A percentile compares a stretch with the other conserved stretches of the same genome.
These are phyloP conservation scores for Picochlorum sp. DNA, from an alignment of 139 green algal genomes.

Conservation along the genomic window DNA sequence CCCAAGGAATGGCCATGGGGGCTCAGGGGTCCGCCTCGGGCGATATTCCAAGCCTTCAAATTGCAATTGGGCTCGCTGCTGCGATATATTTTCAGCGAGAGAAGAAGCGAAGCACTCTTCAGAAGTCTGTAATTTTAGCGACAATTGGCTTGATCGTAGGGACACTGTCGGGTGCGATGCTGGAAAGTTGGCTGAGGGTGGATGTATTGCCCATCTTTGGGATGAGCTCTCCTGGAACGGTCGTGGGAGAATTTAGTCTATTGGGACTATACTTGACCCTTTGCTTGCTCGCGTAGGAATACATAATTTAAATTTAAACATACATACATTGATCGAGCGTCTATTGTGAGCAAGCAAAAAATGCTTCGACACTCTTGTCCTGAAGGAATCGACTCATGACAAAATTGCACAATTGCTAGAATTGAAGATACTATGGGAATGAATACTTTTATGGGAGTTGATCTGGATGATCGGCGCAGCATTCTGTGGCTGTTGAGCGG, in stretches of 20 bases:
- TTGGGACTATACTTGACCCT: conserved; percentile 4
- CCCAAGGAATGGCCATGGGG: conserved; percentile 30
- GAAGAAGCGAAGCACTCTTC: conserved; percentile 55
- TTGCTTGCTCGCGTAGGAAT: conserved; percentile 16
- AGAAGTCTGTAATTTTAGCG: conserved; percentile 38
- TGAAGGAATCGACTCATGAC: too few species aligned
- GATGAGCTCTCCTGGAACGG: conserved; percentile 55
- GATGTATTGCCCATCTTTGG: conserved; percentile 76
- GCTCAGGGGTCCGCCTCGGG: conserved; percentile 15
- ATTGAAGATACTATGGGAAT: too few species aligned
- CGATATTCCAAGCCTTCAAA: conserved; percentile 65
- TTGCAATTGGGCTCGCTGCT: conserved; percentile 58
- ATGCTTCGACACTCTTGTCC: too few species aligned
- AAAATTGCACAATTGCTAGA: too few species aligned
- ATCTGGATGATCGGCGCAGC: too few species aligned
- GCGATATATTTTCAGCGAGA: conserved; percentile 69
- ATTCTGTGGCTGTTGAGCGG: too few species aligned
- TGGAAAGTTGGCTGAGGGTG: conserved; percentile 73
- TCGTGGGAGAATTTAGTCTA: conserved; percentile 53
- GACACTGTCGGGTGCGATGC: conserved; percentile 47
- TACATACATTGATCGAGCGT: too few species aligned
- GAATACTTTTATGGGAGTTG: too few species aligned
- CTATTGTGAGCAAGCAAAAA: too few species aligned
- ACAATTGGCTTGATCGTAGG: conserved; percentile 51
- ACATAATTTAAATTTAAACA: too few species aligned